Base-by-base conservation (phyloP, 2,329 filamentous ascomycete species). In the Pyricularia sp. region DNA sequence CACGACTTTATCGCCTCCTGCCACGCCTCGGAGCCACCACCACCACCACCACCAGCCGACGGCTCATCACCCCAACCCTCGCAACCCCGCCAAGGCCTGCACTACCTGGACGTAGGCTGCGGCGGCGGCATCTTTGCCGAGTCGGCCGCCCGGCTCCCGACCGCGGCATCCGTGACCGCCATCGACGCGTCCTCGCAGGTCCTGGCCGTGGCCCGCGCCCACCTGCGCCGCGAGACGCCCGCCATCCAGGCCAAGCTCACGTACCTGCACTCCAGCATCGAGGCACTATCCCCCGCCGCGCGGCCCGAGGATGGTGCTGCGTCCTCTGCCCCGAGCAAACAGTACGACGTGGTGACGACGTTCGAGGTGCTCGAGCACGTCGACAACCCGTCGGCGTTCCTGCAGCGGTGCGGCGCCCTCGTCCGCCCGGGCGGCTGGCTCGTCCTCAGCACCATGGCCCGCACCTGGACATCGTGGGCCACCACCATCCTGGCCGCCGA, bases 341-440 rank as follows among this genome's bases (percentile, higher is more conserved):
- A 59, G 61, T 95, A 88, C 80, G 93, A 98, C 77, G 80, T 98
- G 1, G 88, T 99, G 11, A 91, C 91, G 1, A 79, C 97, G 7
- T 99, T 98, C 78, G 95, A 99, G 79, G 95, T 99, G 4, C 86
- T 99, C 68, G 95, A 99, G 80, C 95, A 99, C 78, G 91, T 99
- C 70, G 88, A 90, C 69, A 83, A 88, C 26, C 93, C 93, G 0
- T 86, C 87, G 0, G 82, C 86, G 4, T 97, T 97, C 73, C 85
- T 97, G 4, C 83, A 88, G 66, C 82, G 84, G 2, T 89, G 92
- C 70, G 83, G 91, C 59, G 85, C 87, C 1, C 92, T 96, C 73
- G 89, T 99, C 28, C 90, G 88, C 72, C 94, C 94, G 0, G 95
- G 95, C 1, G 95, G 95, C 0, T 99, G 94, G 95, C 82, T 99